Conservation (phyloP, 192 early-diverging fungal genomes). For the Spinellus fusiger region DNA sequence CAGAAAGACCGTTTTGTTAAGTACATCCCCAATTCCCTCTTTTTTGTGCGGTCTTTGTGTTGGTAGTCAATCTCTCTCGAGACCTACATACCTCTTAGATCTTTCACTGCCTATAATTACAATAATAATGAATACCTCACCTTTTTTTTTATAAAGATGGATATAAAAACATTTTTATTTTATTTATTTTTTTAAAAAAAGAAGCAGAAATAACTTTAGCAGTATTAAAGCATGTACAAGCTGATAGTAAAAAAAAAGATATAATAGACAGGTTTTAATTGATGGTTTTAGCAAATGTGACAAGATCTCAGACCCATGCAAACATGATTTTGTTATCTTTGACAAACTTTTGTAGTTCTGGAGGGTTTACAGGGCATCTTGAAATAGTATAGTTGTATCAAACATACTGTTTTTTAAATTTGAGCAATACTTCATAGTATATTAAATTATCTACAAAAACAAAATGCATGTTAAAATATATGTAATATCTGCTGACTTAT, state of each 20-base stretch:
- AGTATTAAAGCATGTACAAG: slow-evolving; percentile 1
- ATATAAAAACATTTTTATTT: neutral
- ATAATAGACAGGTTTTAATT: neutral
- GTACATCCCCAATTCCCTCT: too few relatives aligned
- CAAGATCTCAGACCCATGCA: slow-evolving; percentile 11
- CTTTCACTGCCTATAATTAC: too few relatives aligned
- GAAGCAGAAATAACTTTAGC: neutral
- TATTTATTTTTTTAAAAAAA: neutral
- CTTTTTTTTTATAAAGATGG: too few relatives aligned
- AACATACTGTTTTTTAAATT: slow-evolving; percentile 8
- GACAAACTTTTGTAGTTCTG: slow-evolving; percentile 8
- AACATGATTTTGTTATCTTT: slow-evolving; percentile 8
- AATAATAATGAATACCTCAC: too few relatives aligned
- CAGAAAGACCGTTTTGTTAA: too few relatives aligned
- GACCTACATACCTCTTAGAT: too few relatives aligned
- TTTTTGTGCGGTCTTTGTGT: too few relatives aligned
- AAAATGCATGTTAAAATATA: slow-evolving; percentile 7
- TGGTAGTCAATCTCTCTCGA: too few relatives aligned
- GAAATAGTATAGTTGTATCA: slow-evolving; percentile 10
- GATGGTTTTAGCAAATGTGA: slow-evolving; percentile 4
- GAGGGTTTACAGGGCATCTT: slow-evolving; percentile 6
- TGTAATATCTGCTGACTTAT: slow-evolving; percentile 7
- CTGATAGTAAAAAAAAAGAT: neutral
- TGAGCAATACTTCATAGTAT: slow-evolving; percentile 2
- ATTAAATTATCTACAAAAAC: slow-evolving; percentile 8